Percentiles rank a stretch among this genome's conserved stretches.
phyloP scores from a whole-genome alignment of 139 green algal species.

The Zygnema cylindricum region DNA sequence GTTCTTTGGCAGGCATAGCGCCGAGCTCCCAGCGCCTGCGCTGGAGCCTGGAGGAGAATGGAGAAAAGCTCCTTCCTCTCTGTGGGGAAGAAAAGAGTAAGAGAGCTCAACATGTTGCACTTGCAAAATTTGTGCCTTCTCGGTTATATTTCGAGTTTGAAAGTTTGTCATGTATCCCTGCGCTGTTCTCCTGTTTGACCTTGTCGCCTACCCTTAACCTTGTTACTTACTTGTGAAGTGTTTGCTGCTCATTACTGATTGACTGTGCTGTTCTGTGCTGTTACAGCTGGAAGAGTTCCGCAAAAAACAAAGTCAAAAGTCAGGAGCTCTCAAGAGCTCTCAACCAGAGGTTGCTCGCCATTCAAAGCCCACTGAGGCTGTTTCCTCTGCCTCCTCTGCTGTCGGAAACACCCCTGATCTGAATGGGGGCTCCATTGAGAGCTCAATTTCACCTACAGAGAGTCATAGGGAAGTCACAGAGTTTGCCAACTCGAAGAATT shows the following conservation, averaged over 20 bases:
- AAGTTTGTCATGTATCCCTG: not conserved
- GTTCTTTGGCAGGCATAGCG: no score
- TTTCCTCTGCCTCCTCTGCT: not conserved
- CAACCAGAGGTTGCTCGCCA: not conserved
- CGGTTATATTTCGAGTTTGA: not conserved
- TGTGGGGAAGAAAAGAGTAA: not conserved
- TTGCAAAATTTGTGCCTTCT: not conserved
- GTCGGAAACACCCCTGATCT: not conserved
- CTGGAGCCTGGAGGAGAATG: not conserved
- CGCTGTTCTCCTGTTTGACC: not conserved
- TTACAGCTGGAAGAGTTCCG: not conserved
- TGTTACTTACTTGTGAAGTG: not conserved
- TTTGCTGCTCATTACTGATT: not conserved
- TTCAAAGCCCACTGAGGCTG: not conserved
- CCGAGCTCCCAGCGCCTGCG: no score
- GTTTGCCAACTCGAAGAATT: no score
- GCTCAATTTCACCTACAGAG: no score
- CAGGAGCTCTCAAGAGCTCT: not conserved
- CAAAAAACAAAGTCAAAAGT: not conserved
- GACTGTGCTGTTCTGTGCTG: not conserved
- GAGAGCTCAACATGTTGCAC: no score
- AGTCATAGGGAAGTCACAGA: no score
- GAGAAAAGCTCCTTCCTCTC: not conserved
- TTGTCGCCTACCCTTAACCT: not conserved
- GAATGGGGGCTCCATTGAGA: no score